Conservation (phyloP, 2,329 filamentous ascomycete species). For the Zasmidium cellare region DNA sequence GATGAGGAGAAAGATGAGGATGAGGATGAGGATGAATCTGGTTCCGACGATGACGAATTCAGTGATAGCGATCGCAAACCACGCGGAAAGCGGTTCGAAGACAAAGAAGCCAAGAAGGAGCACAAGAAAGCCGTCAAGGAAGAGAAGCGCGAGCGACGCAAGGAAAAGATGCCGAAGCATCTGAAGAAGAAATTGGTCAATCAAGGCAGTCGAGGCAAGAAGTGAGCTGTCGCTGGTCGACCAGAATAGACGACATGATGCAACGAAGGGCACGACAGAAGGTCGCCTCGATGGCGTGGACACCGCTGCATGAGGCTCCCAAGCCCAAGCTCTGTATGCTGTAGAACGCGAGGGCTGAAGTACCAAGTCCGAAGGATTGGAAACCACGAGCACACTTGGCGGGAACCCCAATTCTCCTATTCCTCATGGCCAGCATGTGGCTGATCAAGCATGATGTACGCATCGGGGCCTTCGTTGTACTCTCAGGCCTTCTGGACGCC, state of each 20-base stretch:
- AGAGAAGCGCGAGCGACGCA: slow-evolving; percentile 88
- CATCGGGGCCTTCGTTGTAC: no score
- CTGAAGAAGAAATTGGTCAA: slow-evolving; percentile 85
- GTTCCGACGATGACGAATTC: slow-evolving; percentile 25
- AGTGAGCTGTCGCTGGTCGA: slow-evolving; percentile 43
- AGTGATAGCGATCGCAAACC: slow-evolving; percentile 60
- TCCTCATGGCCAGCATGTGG: background rate
- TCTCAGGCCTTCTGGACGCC: background rate
- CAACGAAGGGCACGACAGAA: background rate
- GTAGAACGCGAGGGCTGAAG: background rate
- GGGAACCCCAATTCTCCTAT: background rate
- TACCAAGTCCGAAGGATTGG: background rate
- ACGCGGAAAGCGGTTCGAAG: slow-evolving; percentile 80
- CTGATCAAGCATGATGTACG: no score
- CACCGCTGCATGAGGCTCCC: background rate
- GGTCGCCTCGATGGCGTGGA: background rate
- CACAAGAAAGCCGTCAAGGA: slow-evolving; percentile 94
- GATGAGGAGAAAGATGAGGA: slow-evolving; percentile 37
- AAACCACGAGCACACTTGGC: background rate
- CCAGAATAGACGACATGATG: background rate
- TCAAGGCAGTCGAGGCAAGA: slow-evolving; percentile 58
- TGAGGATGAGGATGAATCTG: slow-evolving; percentile 28
- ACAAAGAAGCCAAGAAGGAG: slow-evolving; percentile 85
- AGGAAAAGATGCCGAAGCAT: slow-evolving; percentile 95
- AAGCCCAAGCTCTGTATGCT: background rate